These are phyloP conservation scores for Aspergillus kassunensis DNA, from an alignment of 495 filamentous ascomycete species.

Conservation along the genomic window DNA sequence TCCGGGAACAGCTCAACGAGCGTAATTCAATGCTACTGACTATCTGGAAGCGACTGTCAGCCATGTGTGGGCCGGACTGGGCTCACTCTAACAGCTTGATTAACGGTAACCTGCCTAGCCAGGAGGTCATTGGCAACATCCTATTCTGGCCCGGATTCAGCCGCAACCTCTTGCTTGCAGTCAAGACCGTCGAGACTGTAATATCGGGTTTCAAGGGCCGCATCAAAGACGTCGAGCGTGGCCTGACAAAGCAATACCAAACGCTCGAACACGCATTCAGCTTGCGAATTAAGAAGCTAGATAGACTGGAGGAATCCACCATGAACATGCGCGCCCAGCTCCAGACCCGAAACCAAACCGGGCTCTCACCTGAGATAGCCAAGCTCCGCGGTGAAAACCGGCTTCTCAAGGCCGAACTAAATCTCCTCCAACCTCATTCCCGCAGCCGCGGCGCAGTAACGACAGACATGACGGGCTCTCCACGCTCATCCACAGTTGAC, in stretches of 20 bases:
- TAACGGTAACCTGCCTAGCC: conserved; percentile 75
- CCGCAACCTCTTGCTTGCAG: conserved; percentile 79
- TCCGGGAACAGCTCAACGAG: conserved; percentile 82
- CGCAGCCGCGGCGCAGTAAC: conserved; percentile 31
- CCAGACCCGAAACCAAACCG: conserved; percentile 41
- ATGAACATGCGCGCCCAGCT: conserved; percentile 41
- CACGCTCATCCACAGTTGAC: conserved; percentile 22
- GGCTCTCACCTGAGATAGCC: conserved; percentile 54
- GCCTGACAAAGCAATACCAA: conserved; percentile 87
- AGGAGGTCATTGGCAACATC: conserved; percentile 72
- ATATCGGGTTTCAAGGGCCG: conserved; percentile 75
- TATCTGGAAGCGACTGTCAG: conserved; percentile 81
- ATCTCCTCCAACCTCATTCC: conserved; percentile 58
- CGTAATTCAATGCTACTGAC: conserved; percentile 81
- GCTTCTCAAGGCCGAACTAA: conserved; percentile 77
- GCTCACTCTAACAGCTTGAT: conserved; percentile 83
- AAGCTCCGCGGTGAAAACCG: conserved; percentile 78
- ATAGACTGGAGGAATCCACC: conserved; percentile 75
- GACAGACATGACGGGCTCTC: conserved; percentile 27
- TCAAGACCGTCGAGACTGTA: conserved; percentile 83
- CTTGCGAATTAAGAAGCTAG: conserved; percentile 76
- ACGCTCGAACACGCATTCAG: conserved; percentile 77
- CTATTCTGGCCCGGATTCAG: conserved; percentile 77
- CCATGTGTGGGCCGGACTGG: conserved; percentile 90
- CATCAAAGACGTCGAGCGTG: conserved; percentile 78